Base-by-base conservation (phyloP, 2,329 filamentous ascomycete genomes). In the Talaromyces sp. region DNA sequence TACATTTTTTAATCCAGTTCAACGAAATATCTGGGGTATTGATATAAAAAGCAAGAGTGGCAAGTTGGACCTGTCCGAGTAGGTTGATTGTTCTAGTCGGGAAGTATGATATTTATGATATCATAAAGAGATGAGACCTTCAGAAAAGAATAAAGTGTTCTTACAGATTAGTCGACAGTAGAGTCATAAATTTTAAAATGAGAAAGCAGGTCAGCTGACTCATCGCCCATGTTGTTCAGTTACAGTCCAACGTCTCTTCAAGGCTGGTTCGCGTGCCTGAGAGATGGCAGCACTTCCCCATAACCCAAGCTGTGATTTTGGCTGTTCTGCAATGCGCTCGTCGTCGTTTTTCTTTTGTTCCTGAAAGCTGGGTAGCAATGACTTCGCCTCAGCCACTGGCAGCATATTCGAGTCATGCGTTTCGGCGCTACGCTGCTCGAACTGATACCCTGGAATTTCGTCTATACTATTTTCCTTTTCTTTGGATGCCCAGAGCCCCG, bases 161-260 rank as follows among this genome's bases (percentile, higher is more conserved):
- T 33, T 52, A 54, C 50, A 54, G 24, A 35, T 54, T 35, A 37
- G 31, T 54, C n/a, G 31, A 13, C 19, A n/a, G 3, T 33, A n/a
- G 56, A 41, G 13, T 41, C 54, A 41, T 27, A 11, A 11, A 16
- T 27, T 19, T 22, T 41, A 8, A 41, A 22, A 54, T 35, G 50
- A 35, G 11, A 24, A 39, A 13, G 19, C 2, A 16, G 33, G 9
- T 7, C 9, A 45, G 16, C 41, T 11, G 19, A 10, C n/a, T 58
- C 19, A 56, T 22, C 22, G 24, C 10, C 47, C 9, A 3, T 14
- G 58, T 14, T 49, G 72, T 66, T 79, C 77, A 9, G 75, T 70
- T 58, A 79, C 71, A 2, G 77, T 78, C 77, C 77, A 79, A 61
- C 77, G 74, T 56, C 77, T 73, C 62, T 73, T 74, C 19, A 71